Evolutionary conservation across 73 alveolate species (phyloP), one percentile per base, ranked within the genome.

Genomic region (Paraurostyla sp.): DNA sequence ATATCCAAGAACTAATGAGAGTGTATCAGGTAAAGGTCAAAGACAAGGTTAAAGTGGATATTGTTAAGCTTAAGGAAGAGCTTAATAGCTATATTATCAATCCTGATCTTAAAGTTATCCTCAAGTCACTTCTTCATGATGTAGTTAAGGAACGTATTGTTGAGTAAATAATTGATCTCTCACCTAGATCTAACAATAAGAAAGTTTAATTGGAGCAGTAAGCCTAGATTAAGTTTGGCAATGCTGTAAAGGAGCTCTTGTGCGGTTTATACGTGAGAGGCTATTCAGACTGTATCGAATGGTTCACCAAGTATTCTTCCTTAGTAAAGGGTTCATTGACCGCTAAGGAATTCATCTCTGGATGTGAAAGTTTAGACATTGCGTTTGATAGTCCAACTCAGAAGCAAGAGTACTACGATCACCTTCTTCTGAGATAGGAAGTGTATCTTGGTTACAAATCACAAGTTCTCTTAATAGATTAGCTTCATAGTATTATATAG

Each of bases 61-160:
- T 78, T 11, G 38, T 22, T 1, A 40, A 30, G 22, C 25, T 78
- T n/a, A 49, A 38, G 52, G 89, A 78, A 35, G 89, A 78, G 1
- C 4, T 78, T 4, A 78, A 78, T 40, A 22, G 29, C 15, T 54
- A 52, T 29, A 78, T 78, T 15, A 40, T 43, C 16, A 9, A 18
- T 11, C 89, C 89, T 32, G 89, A 78, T 22, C 33, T n/a, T 78
- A 51, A 54, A 23, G 49, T 78, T 15, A 59, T 32, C 13, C 50
- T 78, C 1, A 78, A 25, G 43, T 78, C 89, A 32, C 41, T 78
- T 1, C 58, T 78, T 3, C 18, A 78, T 36, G 41, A 50, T 33
- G 65, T 54, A 29, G 65, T 78, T 15, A 29, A 49, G 3, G 89
- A 78, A 38, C 9, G 89, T 51, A 54, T 78, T n/a, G 89, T 78